Percentiles rank a stretch among this genome's conserved stretches.
Evolutionary conservation across 2,329 filamentous ascomycete genomes (phyloP).

Genomic region (Phyllosticta capitalensis): DNA sequence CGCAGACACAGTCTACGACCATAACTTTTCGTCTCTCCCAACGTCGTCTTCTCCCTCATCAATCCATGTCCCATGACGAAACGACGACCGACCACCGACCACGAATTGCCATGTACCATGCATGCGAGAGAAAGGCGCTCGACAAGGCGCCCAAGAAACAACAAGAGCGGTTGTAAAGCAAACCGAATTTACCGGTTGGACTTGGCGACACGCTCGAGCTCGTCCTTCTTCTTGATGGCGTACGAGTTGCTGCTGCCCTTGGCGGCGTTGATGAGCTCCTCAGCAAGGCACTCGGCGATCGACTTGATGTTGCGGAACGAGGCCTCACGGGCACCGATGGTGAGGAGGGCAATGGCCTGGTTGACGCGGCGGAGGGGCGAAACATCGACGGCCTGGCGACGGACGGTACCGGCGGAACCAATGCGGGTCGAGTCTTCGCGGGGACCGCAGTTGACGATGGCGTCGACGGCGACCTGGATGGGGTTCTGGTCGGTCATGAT

Average conservation of each 20-base stretch:
- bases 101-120: background rate
- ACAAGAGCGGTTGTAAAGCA: background rate
- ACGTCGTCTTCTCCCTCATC: no score
- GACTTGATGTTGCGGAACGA: constrained; percentile 99
- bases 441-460: constrained; percentile 99
- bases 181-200: constrained; percentile 86
- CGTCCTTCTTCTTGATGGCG: constrained; percentile 99
- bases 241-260: constrained; percentile 99
- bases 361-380: constrained; percentile 99
- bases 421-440: constrained; percentile 99
- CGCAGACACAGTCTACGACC: background rate
- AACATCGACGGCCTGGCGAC: constrained; percentile 99
- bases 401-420: constrained; percentile 97
- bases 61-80: no score
- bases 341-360: constrained; percentile 98
- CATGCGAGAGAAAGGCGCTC: background rate
- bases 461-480: constrained; percentile 98
- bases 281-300: constrained; percentile 97
- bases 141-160: background rate
- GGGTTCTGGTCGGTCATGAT: constrained; percentile 99
- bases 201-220: constrained; percentile 99
- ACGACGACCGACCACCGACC: no score
- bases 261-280: constrained; percentile 99
- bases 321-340: constrained; percentile 96
- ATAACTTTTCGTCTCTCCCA: background rate